Conservation (phyloP, 495 filamentous ascomycete genomes). For the Xylaria flabelliformis region DNA sequence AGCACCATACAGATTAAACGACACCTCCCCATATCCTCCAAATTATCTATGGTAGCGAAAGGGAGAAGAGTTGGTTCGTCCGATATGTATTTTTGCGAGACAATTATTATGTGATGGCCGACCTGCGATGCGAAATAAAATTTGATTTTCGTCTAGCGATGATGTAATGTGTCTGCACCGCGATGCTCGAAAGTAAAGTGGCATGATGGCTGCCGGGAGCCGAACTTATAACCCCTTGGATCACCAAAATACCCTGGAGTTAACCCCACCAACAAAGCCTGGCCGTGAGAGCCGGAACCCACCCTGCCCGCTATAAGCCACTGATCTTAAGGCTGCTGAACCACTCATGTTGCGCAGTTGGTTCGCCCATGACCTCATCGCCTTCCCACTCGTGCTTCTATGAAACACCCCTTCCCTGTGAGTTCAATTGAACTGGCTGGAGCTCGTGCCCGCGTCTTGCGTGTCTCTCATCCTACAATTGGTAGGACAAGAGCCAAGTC, state of each 20-base stretch:
- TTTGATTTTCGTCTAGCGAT: not conserved
- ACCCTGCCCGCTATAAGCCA: constrained; percentile 14
- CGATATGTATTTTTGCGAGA: not conserved
- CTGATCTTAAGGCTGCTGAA: not conserved
- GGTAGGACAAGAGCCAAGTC: not conserved
- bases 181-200: not conserved
- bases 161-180: constrained; percentile 20
- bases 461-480: not conserved
- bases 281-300: not conserved
- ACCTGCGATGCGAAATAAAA: not conserved
- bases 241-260: not conserved
- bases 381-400: not conserved
- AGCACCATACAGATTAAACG: not conserved
- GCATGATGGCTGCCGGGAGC: constrained; percentile 9
- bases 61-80: not conserved
- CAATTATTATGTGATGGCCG: not conserved
- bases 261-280: not conserved
- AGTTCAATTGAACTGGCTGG: not conserved
- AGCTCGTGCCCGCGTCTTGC: not conserved
- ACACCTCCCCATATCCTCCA: not conserved
- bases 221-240: constrained; percentile 5
- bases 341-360: constrained; percentile 2
- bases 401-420: constrained; percentile 21
- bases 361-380: constrained; percentile 21
- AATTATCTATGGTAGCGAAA: not conserved